A percentile compares a stretch with the other conserved stretches of the same genome.
Conservation (phyloP, 2,329 filamentous ascomycete species). For the Remersonia thermophila region DNA sequence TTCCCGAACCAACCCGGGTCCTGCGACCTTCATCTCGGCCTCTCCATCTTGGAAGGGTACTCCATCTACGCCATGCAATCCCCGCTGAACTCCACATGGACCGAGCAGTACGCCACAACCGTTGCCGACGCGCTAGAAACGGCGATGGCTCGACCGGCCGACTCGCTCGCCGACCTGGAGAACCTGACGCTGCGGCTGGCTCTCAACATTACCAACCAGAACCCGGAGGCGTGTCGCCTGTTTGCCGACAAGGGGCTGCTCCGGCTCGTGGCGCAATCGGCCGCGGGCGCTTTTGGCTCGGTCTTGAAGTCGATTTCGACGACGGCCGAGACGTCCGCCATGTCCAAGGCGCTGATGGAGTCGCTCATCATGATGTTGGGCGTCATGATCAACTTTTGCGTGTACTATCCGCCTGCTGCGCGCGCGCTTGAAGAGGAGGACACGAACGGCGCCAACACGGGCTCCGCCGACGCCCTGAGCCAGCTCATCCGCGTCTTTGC, state of each 20-base stretch:
- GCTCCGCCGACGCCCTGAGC: no score
- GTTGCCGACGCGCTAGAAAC: constrained; percentile 36
- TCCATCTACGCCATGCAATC: constrained; percentile 37
- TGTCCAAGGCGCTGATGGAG: constrained; percentile 43
- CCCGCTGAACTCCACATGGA: constrained; percentile 31
- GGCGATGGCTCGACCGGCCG: constrained; percentile 24
- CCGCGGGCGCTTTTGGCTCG: constrained; percentile 38
- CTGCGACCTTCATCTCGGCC: constrained; percentile 32
- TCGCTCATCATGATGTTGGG: constrained; percentile 67
- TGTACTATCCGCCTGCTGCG: constrained; percentile 57
- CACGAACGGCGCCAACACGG: constrained; percentile 21
- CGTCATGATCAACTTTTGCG: constrained; percentile 76
- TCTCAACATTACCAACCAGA: constrained; percentile 79
- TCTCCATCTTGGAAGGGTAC: constrained; percentile 41
- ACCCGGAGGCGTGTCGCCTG: constrained; percentile 51
- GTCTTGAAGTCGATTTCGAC: constrained; percentile 36
- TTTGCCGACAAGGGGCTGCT: constrained; percentile 53
- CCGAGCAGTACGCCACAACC: constrained; percentile 36
- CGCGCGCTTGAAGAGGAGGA: constrained; percentile 31
- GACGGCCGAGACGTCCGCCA: constrained; percentile 35
- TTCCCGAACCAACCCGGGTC: constrained; percentile 23
- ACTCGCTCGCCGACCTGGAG: constrained; percentile 29
- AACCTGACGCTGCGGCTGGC: constrained; percentile 54
- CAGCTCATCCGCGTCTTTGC: constrained; percentile 53
- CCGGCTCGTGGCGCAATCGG: constrained; percentile 32